These are phyloP conservation scores for Leccinum aurantiacum DNA, from an alignment of 768 basidiomycete genomes.

Conservation along the genomic window DNA sequence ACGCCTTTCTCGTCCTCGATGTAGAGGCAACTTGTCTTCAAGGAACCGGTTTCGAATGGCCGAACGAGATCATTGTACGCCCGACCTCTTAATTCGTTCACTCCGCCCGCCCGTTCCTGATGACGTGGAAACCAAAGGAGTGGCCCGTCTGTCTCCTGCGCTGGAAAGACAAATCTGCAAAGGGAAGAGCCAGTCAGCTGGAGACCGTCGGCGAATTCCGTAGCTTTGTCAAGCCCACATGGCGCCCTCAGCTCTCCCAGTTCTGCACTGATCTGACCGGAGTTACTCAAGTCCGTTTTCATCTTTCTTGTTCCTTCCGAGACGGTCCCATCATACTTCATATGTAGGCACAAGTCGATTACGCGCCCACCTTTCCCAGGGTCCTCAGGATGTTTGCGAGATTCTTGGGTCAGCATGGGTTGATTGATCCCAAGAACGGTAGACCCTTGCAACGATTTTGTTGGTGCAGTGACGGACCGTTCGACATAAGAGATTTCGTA, in stretches of 20 bases:
- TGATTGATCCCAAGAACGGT: slow-evolving; percentile 62
- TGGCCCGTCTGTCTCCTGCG: slow-evolving; percentile 88
- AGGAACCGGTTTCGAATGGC: slow-evolving; percentile 72
- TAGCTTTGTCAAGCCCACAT: slow-evolving; percentile 84
- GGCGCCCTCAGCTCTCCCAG: slow-evolving; percentile 74
- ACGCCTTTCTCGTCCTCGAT: slow-evolving; percentile 85
- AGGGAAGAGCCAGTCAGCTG: slow-evolving; percentile 54
- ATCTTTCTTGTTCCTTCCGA: neutral
- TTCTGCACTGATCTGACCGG: slow-evolving; percentile 91
- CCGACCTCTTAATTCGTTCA: slow-evolving; percentile 17
- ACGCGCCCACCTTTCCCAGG: slow-evolving; percentile 71
- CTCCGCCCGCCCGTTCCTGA: slow-evolving; percentile 5
- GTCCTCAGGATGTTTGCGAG: slow-evolving; percentile 61
- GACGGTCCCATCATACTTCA: slow-evolving; percentile 5
- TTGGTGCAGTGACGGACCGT: slow-evolving; percentile 86
- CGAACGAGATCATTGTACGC: slow-evolving; percentile 94
- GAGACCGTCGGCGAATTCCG: slow-evolving; percentile 81
- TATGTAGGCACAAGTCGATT: slow-evolving; percentile 75
- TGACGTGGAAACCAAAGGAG: slow-evolving; percentile 53
- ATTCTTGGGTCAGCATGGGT: slow-evolving; percentile 69
- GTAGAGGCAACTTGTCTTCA: slow-evolving; percentile 81
- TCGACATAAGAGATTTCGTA: slow-evolving; percentile 80
- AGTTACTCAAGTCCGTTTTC: slow-evolving; percentile 77
- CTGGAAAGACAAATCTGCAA: slow-evolving; percentile 66
- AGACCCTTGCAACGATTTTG: slow-evolving; percentile 62